phyloP scores from a whole-genome alignment of 2,329 filamentous ascomycete genomes.

The Microdochium nivale region DNA sequence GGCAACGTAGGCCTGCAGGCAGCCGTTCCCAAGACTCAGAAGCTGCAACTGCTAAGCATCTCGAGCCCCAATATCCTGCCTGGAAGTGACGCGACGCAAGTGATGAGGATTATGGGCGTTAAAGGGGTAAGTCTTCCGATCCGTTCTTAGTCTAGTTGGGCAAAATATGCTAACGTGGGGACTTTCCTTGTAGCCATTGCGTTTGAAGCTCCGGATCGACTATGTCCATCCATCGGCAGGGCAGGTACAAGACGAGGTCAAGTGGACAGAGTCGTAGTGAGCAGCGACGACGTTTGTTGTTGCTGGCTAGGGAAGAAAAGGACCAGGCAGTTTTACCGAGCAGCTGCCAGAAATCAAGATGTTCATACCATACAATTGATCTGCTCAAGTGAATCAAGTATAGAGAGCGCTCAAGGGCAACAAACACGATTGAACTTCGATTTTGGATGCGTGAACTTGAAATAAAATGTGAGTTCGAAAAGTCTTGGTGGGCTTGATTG shows the following conservation, averaged over 20 bases:
- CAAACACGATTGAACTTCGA: too few species aligned
- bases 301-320: not conserved
- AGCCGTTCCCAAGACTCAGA: slow-evolving; percentile 93
- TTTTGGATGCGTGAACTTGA: too few species aligned
- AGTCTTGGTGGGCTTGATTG: too few species aligned
- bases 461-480: too few species aligned
- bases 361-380: not conserved
- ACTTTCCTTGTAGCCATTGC: slow-evolving; percentile 55
- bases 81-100: slow-evolving; percentile 78
- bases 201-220: slow-evolving; percentile 76
- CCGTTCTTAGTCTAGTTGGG: not conserved
- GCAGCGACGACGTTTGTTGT: not conserved
- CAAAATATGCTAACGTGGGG: not conserved
- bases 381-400: too few species aligned
- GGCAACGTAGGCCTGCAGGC: slow-evolving; percentile 80
- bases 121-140: slow-evolving; percentile 71
- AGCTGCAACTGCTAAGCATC: slow-evolving; percentile 84
- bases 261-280: slow-evolving; percentile 76
- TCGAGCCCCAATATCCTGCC: slow-evolving; percentile 68
- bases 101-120: slow-evolving; percentile 78
- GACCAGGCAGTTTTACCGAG: not conserved
- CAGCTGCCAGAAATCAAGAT: not conserved
- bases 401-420: not conserved
- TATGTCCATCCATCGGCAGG: slow-evolving; percentile 65
- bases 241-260: slow-evolving; percentile 82